phyloP scores from a whole-genome alignment of 2,329 filamentous ascomycete genomes.

The Diaporthe citrichinensis region DNA sequence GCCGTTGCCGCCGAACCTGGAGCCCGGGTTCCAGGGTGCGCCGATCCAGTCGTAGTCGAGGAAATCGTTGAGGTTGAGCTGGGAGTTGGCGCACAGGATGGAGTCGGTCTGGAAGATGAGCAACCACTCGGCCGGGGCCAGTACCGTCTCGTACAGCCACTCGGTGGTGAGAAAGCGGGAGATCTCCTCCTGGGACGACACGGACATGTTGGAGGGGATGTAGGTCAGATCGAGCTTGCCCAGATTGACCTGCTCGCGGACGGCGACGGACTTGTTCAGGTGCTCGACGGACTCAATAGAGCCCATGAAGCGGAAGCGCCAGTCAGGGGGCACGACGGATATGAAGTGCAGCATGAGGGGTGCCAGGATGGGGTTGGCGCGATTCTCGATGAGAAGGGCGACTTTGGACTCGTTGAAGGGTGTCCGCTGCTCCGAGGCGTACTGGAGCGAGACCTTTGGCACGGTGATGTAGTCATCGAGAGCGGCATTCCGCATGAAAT shows the following conservation, averaged over 20 bases:
- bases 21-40: conserved; percentile 57
- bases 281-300: conserved; percentile 53
- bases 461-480: conserved; percentile 38
- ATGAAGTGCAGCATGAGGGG: conserved; percentile 67
- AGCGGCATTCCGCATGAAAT: conserved; percentile 36
- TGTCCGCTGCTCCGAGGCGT: conserved; percentile 47
- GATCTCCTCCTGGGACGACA: conserved; percentile 63
- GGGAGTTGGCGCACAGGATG: conserved; percentile 68
- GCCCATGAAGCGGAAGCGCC: conserved; percentile 68
- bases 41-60: conserved; percentile 69
- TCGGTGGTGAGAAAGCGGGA: conserved; percentile 63
- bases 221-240: conserved; percentile 67
- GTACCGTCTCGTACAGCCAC: conserved; percentile 66
- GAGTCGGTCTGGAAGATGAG: conserved; percentile 69
- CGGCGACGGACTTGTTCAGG: conserved; percentile 54
- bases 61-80: conserved; percentile 66
- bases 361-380: conserved; percentile 62
- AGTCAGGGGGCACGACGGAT: conserved; percentile 66
- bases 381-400: conserved; percentile 66
- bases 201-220: conserved; percentile 62
- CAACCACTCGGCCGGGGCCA: conserved; percentile 66
- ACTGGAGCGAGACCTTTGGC: conserved; percentile 40
- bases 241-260: conserved; percentile 62
- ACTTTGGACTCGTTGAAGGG: conserved; percentile 65
- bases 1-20: conserved; percentile 66